phyloP scores from a whole-genome alignment of 2,329 filamentous ascomycete genomes.

The Alternaria hordeiaustralica region DNA sequence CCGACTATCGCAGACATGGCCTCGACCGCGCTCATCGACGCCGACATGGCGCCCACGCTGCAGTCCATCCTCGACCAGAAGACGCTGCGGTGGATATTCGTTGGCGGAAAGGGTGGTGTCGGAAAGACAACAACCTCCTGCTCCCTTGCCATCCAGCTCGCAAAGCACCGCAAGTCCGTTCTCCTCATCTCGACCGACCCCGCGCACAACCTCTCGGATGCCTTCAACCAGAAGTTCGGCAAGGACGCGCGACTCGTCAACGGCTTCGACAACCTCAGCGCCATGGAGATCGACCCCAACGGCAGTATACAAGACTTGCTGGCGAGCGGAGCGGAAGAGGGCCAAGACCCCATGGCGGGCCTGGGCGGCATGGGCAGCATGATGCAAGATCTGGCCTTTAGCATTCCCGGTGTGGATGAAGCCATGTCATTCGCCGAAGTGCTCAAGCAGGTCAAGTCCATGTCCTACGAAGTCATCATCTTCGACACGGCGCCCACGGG shows the following conservation, averaged over 20 bases:
- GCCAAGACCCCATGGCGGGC: slow-evolving; percentile 72
- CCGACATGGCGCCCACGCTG: slow-evolving; percentile 89
- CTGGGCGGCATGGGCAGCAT: slow-evolving; percentile 80
- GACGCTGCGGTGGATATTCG: slow-evolving; percentile 97
- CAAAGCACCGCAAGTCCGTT: slow-evolving; percentile 91
- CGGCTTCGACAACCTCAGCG: slow-evolving; percentile 90
- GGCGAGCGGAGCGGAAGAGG: slow-evolving; percentile 75
- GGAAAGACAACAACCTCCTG: slow-evolving; percentile 99
- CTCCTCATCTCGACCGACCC: slow-evolving; percentile 98
- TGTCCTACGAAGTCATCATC: slow-evolving; percentile 98
- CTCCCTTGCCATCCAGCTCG: slow-evolving; percentile 96
- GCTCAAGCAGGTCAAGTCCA: slow-evolving; percentile 97
- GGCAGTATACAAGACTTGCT: slow-evolving; percentile 96
- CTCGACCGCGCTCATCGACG: slow-evolving; percentile 50
- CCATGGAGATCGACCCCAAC: slow-evolving; percentile 99
- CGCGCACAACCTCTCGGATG: slow-evolving; percentile 96
- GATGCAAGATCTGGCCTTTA: slow-evolving; percentile 99
- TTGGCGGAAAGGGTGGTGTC: slow-evolving; percentile 96
- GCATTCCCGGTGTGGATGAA: slow-evolving; percentile 97
- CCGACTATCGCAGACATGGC: slow-evolving; percentile 50
- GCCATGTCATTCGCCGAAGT: slow-evolving; percentile 99
- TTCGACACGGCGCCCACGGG: slow-evolving; percentile 98
- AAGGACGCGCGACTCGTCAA: slow-evolving; percentile 94
- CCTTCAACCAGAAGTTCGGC: slow-evolving; percentile 98
- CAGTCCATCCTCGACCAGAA: slow-evolving; percentile 95